Evolutionary conservation across 116 monocot genomes (phyloP).

Genomic region (Trichopus zeylanicus): DNA sequence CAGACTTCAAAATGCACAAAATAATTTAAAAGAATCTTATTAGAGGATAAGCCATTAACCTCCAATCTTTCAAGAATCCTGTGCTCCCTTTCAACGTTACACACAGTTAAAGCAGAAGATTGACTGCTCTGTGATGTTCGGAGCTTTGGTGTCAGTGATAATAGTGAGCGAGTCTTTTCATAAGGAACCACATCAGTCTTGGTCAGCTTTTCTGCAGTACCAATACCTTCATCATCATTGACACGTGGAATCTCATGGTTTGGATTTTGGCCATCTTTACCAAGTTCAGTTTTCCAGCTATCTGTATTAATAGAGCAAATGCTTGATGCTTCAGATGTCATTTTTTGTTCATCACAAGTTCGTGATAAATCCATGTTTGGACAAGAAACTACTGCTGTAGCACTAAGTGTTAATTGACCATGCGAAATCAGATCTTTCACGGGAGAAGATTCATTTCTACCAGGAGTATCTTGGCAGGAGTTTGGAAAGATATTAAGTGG

Average conservation of each 20-base stretch:
- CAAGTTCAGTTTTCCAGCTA: background rate
- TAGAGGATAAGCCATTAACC: constrained; percentile 26
- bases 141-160: constrained; percentile 4
- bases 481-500: background rate
- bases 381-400: background rate
- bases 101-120: constrained; percentile 10
- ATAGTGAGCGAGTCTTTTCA: background rate
- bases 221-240: background rate
- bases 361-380: background rate
- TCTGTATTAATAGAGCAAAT: background rate
- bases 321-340: constrained; percentile 1
- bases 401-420: constrained; percentile 5
- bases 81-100: constrained; percentile 26
- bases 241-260: background rate
- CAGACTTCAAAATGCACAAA: background rate
- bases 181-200: background rate
- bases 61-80: constrained; percentile 58
- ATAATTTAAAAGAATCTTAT: background rate
- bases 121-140: constrained; percentile 20
- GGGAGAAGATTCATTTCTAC: background rate
- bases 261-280: background rate
- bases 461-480: background rate
- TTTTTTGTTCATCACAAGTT: background rate
- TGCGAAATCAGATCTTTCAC: constrained; percentile 4
- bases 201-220: background rate